A percentile compares a stretch with the other conserved stretches of the same genome.
Evolutionary conservation across 2,329 filamentous ascomycete genomes (phyloP).

Genomic region (Parastagonospora avenae): DNA sequence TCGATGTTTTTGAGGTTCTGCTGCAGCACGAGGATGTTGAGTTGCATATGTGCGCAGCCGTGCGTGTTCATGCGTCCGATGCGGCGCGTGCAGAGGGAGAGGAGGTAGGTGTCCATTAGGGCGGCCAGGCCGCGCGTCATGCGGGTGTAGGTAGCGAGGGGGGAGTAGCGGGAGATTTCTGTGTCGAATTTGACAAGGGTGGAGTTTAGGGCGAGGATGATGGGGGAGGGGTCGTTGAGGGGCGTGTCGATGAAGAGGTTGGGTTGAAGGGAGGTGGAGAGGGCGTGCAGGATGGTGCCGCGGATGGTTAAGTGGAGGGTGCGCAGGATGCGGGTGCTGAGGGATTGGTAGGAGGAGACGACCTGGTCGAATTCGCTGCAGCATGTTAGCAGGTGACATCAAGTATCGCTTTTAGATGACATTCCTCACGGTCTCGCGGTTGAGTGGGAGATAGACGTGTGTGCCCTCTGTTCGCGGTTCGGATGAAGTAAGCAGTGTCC

Average conservation of each 20-base stretch:
- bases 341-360: constrained; percentile 78
- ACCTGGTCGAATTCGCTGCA: constrained; percentile 82
- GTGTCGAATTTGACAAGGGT: constrained; percentile 89
- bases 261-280: constrained; percentile 60
- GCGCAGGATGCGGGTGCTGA: constrained; percentile 78
- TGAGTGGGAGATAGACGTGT: constrained; percentile 84
- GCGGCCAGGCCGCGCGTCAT: constrained; percentile 76
- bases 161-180: constrained; percentile 74
- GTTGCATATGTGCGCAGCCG: constrained; percentile 84
- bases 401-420: constrained; percentile 28
- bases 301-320: constrained; percentile 89
- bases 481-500: constrained; percentile 73
- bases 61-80: constrained; percentile 83
- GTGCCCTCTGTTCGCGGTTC: constrained; percentile 61
- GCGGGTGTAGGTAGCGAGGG: constrained; percentile 70
- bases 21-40: constrained; percentile 93
- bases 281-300: constrained; percentile 80
- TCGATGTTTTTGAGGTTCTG: constrained; percentile 97
- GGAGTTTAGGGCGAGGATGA: constrained; percentile 81
- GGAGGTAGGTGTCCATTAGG: constrained; percentile 79
- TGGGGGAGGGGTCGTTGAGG: constrained; percentile 76
- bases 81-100: constrained; percentile 65
- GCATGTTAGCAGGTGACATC: constrained; percentile 10
- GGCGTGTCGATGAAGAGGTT: constrained; percentile 63
- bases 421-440: constrained; percentile 79